Percentiles rank a stretch among this genome's conserved stretches.
Conservation (phyloP, 306 rosid genomes). For the Gastrolobium villosum region DNA sequence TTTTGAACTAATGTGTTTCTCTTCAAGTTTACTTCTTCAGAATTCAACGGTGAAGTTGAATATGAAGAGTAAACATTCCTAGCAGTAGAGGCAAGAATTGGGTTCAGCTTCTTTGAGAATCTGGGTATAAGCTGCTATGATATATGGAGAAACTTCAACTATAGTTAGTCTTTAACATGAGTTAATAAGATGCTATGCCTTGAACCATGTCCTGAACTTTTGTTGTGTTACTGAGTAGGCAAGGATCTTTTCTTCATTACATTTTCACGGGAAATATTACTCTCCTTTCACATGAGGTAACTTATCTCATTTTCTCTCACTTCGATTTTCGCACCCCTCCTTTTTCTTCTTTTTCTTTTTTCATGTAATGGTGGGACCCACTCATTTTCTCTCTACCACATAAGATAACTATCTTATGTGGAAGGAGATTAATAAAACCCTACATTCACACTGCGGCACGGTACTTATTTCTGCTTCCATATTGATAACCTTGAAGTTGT, state of each 20-base stretch:
- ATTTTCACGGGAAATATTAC: too few species aligned
- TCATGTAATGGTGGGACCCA: too few species aligned
- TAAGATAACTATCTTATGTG: too few species aligned
- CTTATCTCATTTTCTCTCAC: too few species aligned
- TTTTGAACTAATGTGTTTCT: background rate
- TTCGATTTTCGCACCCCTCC: too few species aligned
- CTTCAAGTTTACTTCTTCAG: conserved; percentile 14
- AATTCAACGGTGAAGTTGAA: background rate
- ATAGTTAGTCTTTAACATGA: background rate
- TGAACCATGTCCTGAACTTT: background rate
- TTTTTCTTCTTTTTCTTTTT: too few species aligned
- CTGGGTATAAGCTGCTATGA: conserved; percentile 9
- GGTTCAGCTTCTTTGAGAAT: conserved; percentile 11
- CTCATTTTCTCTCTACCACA: too few species aligned
- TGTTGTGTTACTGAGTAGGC: background rate
- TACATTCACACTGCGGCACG: background rate
- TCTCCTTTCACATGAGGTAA: too few species aligned
- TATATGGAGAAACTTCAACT: background rate
- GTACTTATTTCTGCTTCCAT: background rate
- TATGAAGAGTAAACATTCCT: background rate
- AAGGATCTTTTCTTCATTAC: background rate
- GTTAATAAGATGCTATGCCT: background rate
- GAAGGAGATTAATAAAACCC: too few species aligned
- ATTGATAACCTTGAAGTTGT: background rate
- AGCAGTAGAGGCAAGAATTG: conserved; percentile 3